phyloP scores from a whole-genome alignment of 805 yeast species.

The Cephaloascus fragrans region DNA sequence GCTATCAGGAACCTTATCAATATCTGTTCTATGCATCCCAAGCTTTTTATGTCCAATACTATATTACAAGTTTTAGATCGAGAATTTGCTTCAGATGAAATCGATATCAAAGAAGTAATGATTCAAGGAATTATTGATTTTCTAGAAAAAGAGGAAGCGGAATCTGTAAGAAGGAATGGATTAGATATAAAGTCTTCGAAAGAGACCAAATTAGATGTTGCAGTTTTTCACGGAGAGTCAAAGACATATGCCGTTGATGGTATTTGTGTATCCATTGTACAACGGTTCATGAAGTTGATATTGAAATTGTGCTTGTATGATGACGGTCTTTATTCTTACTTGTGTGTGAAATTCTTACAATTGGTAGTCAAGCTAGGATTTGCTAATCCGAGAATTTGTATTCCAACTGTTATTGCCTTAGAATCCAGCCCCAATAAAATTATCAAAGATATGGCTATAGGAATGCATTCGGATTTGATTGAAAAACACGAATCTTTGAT shows the following conservation, averaged over 20 bases:
- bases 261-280: conserved; percentile 63
- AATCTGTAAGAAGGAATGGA: conserved; percentile 29
- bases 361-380: conserved; percentile 55
- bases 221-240: conserved; percentile 46
- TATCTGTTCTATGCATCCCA: conserved; percentile 56
- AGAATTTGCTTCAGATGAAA: conserved; percentile 28
- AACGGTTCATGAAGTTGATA: conserved; percentile 42
- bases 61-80: conserved; percentile 42
- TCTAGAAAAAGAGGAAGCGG: conserved; percentile 44
- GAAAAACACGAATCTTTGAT: conserved; percentile 66
- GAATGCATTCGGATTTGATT: conserved; percentile 44
- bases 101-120: conserved; percentile 38
- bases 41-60: conserved; percentile 49
- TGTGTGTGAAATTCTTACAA: conserved; percentile 46
- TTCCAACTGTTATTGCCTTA: conserved; percentile 63
- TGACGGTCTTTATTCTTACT: conserved; percentile 33
- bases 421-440: conserved; percentile 38
- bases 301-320: conserved; percentile 38
- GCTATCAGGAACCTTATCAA: conserved; percentile 50
- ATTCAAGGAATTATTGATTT: conserved; percentile 50
- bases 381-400: conserved; percentile 63
- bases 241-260: conserved; percentile 49
- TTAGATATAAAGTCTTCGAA: conserved; percentile 24
- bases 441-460: conserved; percentile 38
- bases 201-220: conserved; percentile 27